Base-by-base conservation (phyloP, 2,329 filamentous ascomycete genomes). In the Phialemonium atrogriseum region DNA sequence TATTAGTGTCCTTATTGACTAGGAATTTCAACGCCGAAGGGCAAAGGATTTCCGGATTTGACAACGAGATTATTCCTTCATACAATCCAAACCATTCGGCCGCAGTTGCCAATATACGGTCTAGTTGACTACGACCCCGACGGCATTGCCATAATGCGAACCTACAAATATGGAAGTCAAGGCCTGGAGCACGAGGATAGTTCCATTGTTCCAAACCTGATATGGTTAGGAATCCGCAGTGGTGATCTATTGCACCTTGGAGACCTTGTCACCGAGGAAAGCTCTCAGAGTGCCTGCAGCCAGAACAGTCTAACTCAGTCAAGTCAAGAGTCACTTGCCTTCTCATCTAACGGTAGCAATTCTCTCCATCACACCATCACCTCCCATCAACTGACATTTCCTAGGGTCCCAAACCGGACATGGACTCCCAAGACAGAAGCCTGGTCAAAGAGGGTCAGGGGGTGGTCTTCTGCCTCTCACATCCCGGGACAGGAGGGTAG, bases 21-120 rank as follows among this genome's bases (percentile, higher is more conserved):
- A 22, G 20, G 8, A n/a, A 15, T 12, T 5, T 1, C 14, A 18
- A 8, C 8, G 11, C 11, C 16, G 15, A 11, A 86, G 80, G 84
- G 77, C 1, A 91, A 88, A 62, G 85, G 85, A 2, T 91, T 86
- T 47, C 84, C 85, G 0, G 85, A 91, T 44, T 59, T 89, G 28
- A 67, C 70, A 1, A 86, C 83, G 0, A 66, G 81, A 7, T 65
- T 66, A 11, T 78, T 89, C 32, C 57, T 89, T 2, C 64, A 66
- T 24, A 50, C 62, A 10, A 33, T 86, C 1, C 64, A 70, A 22
- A 50, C 44, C 0, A 53, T 51, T 7, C 59, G 58, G 13, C 69
- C 71, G 0, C 48, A 54, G 1, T 53, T 81, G 14, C 70, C 73
- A 2, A 70, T 84, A 6, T 67, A 74, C 32, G 73, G 67, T 0